A percentile compares a stretch with the other conserved stretches of the same genome.
Evolutionary conservation across 306 rosid species (phyloP).

Genomic region (Prunus mira): DNA sequence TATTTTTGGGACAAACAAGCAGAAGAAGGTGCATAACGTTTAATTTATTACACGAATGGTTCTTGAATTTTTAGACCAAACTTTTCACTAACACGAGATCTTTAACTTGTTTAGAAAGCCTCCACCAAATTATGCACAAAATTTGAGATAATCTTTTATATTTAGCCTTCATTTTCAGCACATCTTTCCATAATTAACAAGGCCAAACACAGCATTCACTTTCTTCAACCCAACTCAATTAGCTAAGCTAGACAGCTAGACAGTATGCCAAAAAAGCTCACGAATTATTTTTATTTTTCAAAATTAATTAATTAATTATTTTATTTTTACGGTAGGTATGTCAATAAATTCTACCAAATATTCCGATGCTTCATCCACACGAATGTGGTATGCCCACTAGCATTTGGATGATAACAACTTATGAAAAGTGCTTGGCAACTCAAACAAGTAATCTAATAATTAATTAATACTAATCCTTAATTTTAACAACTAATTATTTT

Average conservation of each 20-base stretch:
- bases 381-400: background rate
- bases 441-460: conserved; percentile 17
- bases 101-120: background rate
- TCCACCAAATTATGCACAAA: background rate
- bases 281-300: too few species aligned
- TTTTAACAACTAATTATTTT: background rate
- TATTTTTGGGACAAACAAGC: background rate
- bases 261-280: background rate
- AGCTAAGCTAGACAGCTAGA: background rate
- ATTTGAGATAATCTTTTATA: background rate
- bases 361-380: conserved; percentile 5
- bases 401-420: conserved; percentile 15
- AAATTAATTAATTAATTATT: too few species aligned
- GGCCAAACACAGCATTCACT: background rate
- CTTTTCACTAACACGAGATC: background rate
- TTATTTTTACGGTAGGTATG: background rate
- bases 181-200: background rate
- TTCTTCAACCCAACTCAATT: background rate
- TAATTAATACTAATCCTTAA: background rate
- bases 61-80: background rate
- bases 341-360: background rate
- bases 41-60: background rate
- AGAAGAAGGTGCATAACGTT: background rate
- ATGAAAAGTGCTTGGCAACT: background rate
- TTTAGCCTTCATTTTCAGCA: conserved; percentile 1